phyloP scores from a whole-genome alignment of 2,329 filamentous ascomycete species.

The Paramyrothecium roridum region DNA sequence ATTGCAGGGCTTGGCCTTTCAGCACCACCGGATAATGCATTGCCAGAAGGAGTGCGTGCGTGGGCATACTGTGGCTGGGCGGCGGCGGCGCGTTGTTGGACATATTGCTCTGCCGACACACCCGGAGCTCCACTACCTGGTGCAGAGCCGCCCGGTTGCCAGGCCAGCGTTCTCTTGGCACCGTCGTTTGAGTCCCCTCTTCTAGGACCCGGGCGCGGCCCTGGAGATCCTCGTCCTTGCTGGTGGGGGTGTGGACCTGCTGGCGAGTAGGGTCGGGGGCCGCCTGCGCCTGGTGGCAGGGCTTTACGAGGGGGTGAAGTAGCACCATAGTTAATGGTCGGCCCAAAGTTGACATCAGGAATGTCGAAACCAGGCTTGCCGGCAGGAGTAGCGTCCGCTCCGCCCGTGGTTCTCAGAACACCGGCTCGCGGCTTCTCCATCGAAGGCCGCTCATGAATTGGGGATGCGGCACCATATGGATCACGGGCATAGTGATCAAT shows the following conservation, averaged over 20 bases:
- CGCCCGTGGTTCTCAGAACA: slow-evolving; percentile 70
- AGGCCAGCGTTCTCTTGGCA: slow-evolving; percentile 64
- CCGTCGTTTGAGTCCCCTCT: slow-evolving; percentile 51
- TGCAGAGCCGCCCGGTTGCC: slow-evolving; percentile 69
- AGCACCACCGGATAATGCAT: slow-evolving; percentile 28
- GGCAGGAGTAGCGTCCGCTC: slow-evolving; percentile 38
- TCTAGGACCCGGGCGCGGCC: slow-evolving; percentile 28
- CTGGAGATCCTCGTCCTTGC: slow-evolving; percentile 14
- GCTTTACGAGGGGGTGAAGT: slow-evolving; percentile 26
- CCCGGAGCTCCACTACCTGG: slow-evolving; percentile 44
- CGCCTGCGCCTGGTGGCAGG: slow-evolving; percentile 17
- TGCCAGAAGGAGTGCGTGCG: slow-evolving; percentile 55
- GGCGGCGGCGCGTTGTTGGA: slow-evolving; percentile 68
- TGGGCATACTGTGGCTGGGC: slow-evolving; percentile 57
- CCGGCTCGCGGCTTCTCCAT: slow-evolving; percentile 72
- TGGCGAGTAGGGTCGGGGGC: slow-evolving; percentile 28
- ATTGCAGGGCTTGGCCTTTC: slow-evolving; percentile 25
- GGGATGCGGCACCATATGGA: slow-evolving; percentile 11
- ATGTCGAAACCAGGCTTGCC: slow-evolving; percentile 48
- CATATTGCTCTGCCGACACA: slow-evolving; percentile 77
- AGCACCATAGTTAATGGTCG: slow-evolving; percentile 65
- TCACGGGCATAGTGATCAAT: slow-evolving; percentile 33
- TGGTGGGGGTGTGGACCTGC: slow-evolving; percentile 19
- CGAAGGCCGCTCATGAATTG: slow-evolving; percentile 30
- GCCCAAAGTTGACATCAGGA: slow-evolving; percentile 80